These are phyloP conservation scores for Fusarium praegraminearum DNA, from an alignment of 2,329 filamentous ascomycete species.

Conservation along the genomic window DNA sequence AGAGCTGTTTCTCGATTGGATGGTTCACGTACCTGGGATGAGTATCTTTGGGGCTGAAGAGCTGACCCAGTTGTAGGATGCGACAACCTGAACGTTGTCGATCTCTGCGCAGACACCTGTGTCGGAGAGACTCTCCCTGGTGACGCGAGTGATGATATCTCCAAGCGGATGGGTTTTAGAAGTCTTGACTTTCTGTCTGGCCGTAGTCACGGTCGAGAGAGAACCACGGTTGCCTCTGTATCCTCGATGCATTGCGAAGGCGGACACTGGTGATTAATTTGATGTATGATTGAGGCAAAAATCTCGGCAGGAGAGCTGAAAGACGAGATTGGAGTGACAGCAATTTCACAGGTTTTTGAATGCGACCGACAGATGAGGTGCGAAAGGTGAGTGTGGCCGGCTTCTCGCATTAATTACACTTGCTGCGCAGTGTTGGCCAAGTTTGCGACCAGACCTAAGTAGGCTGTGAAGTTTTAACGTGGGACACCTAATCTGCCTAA, in stretches of 20 bases:
- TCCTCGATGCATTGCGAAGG: conserved; percentile 1
- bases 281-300: neutral
- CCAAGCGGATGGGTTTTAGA: conserved; percentile 39
- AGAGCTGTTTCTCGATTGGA: neutral
- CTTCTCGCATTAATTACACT: conserved; percentile 34
- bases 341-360: neutral
- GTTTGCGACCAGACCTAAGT: neutral
- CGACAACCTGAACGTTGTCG: conserved; percentile 54
- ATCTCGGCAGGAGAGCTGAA: neutral
- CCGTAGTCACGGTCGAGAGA: too few species aligned
- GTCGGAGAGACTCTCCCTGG: conserved; percentile 7
- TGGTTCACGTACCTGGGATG: conserved; percentile 54
- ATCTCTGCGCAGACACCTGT: conserved; percentile 42
- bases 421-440: conserved; percentile 3
- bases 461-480: conserved; percentile 13
- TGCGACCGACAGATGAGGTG: conserved; percentile 9
- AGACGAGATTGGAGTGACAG: neutral
- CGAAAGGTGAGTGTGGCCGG: neutral
- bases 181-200: too few species aligned
- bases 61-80: conserved; percentile 65
- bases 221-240: neutral
- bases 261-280: neutral
- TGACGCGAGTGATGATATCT: conserved; percentile 40
- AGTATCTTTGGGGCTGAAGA: conserved; percentile 56
- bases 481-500: neutral